Evolutionary conservation across 2,329 filamentous ascomycete species (phyloP).

Genomic region (Colletotrichum lentis): DNA sequence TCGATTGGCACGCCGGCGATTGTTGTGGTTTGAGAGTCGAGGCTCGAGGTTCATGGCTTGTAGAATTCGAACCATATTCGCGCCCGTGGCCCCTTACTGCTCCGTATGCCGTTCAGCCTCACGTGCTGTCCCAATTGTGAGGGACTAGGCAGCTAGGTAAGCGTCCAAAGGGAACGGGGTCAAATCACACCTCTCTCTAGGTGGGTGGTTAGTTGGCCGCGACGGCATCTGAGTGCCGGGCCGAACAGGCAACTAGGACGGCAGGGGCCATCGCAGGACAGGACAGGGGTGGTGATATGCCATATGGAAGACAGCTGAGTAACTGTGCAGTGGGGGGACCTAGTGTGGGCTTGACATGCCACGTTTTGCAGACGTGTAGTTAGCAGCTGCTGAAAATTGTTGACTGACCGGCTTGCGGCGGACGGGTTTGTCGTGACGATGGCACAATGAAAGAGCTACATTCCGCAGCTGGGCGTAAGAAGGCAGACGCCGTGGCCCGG

Average conservation of each 20-base stretch:
- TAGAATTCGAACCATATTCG: background rate
- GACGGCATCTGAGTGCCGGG: conserved; percentile 32
- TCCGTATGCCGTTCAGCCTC: background rate
- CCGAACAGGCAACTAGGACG: conserved; percentile 26
- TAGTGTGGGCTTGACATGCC: conserved; percentile 20
- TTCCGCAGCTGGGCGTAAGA: background rate
- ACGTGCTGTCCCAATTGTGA: background rate
- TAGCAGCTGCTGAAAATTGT: background rate
- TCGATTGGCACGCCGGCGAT: background rate
- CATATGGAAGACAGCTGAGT: background rate
- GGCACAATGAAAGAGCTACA: background rate
- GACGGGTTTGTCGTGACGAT: background rate
- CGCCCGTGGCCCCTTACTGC: background rate
- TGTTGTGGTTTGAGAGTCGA: background rate
- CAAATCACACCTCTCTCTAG: conserved; percentile 8
- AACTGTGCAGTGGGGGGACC: conserved; percentile 15
- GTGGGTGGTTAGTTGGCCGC: background rate
- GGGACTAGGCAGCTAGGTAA: background rate
- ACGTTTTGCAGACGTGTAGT: background rate
- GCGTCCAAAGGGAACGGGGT: background rate
- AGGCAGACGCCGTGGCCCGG: background rate
- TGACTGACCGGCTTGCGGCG: background rate
- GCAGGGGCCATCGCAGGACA: conserved; percentile 10
- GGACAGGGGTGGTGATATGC: conserved; percentile 10
- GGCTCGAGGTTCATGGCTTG: background rate